phyloP scores from a whole-genome alignment of 768 basidiomycete species.

The Boletus tomentosulus region DNA sequence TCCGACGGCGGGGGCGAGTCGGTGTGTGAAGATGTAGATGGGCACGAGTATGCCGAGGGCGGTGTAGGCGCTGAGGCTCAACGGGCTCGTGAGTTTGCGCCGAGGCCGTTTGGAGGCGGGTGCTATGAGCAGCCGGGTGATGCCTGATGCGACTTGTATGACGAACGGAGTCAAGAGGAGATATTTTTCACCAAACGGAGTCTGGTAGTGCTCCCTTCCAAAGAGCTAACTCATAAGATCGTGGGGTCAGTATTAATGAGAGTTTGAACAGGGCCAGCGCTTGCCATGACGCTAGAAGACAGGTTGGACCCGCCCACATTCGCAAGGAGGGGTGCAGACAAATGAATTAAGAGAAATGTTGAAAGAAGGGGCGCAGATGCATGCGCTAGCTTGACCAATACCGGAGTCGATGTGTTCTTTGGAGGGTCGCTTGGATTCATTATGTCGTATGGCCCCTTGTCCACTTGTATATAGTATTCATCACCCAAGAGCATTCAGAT shows the following conservation, averaged over 20 bases:
- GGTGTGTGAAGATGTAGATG: constrained; percentile 67
- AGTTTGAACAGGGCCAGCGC: no score
- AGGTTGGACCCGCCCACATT: constrained; percentile 64
- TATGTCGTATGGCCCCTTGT: background rate
- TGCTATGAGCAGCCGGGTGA: constrained; percentile 55
- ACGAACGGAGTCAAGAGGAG: constrained; percentile 66
- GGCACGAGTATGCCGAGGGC: constrained; percentile 52
- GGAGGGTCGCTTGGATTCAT: background rate
- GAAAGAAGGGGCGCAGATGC: constrained; percentile 72
- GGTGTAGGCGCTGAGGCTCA: constrained; percentile 64
- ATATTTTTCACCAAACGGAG: constrained; percentile 65
- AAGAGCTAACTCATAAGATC: constrained; percentile 48
- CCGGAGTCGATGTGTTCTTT: constrained; percentile 10
- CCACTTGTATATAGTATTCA: no score
- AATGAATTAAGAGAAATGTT: constrained; percentile 71
- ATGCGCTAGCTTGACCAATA: constrained; percentile 59
- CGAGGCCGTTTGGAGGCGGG: constrained; percentile 29
- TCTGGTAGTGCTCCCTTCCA: constrained; percentile 85
- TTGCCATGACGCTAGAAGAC: constrained; percentile 42
- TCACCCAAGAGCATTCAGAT: no score
- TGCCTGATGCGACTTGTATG: constrained; percentile 55
- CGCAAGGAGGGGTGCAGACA: constrained; percentile 70
- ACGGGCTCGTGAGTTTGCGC: constrained; percentile 35
- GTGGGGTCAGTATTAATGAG: no score
- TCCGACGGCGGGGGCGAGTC: constrained; percentile 56